A percentile compares a stretch with the other conserved stretches of the same genome.
These are phyloP conservation scores for Podosphaera leucotricha DNA, from an alignment of 2,329 filamentous ascomycete species.

Conservation along the genomic window DNA sequence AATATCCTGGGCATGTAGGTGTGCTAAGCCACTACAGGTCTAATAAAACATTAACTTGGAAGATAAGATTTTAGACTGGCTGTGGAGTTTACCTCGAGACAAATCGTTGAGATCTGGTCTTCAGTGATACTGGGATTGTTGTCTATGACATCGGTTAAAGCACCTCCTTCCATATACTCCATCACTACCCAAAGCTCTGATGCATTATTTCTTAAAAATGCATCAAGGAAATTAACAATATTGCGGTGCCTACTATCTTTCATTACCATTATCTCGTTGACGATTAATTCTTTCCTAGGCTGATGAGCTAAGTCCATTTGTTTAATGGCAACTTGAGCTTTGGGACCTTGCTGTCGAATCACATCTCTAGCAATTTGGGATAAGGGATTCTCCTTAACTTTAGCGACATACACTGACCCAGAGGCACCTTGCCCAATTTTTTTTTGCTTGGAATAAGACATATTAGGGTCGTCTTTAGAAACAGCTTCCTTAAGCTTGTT, in stretches of 20 bases:
- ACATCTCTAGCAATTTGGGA: constrained; percentile 60
- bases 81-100: constrained; percentile 50
- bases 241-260: constrained; percentile 96
- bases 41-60: constrained; percentile 18
- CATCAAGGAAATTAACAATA: constrained; percentile 97
- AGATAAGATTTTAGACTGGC: not conserved
- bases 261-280: constrained; percentile 99
- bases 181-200: constrained; percentile 98
- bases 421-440: constrained; percentile 98
- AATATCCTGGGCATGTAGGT: constrained; percentile 86
- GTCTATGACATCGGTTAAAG: constrained; percentile 94
- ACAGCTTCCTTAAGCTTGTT: constrained; percentile 82
- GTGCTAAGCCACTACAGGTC: constrained; percentile 88
- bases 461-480: constrained; percentile 79
- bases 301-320: constrained; percentile 98
- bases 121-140: constrained; percentile 88
- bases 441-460: constrained; percentile 97
- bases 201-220: constrained; percentile 85
- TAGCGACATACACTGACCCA: constrained; percentile 91
- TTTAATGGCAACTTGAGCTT: constrained; percentile 91
- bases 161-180: constrained; percentile 99
- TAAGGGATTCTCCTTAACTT: constrained; percentile 71
- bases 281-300: constrained; percentile 90
- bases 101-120: constrained; percentile 94
- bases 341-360: constrained; percentile 52